Evolutionary conservation across 331 rosid species (phyloP), one percentile per base, ranked within the genome.

Genomic region (Quercus lobata): DNA sequence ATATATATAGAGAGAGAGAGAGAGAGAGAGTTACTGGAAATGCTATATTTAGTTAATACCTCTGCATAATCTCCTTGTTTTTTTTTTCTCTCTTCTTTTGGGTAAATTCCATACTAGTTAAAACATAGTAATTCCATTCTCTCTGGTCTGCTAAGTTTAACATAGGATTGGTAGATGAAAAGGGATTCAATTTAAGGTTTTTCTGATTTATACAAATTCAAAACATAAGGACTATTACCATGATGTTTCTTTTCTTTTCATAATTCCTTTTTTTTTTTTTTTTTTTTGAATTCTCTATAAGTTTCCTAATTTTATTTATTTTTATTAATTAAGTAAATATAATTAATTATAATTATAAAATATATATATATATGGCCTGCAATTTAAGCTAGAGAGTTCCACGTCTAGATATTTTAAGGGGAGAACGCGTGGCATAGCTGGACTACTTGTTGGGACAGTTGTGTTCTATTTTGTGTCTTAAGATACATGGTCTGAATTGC

Each of bases 371-470:
- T 46, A 12, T 32, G 14, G 46, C 71, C 71, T 16, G 46, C 71
- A 29, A 30, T 15, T 65, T 6, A 32, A 32, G 8, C 46, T 8
- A 41, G 12, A 30, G 54, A 10, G 54, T 49, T 12, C 54, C 54
- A 49, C 54, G 18, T 49, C 17, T 14, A 49, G 54, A 49, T 49
- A 14, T 12, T 14, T 12, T 4, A 14, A 49, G 54, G 17, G 4
- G 54, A 1, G 54, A 16, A 30, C 71, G 24, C 46, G 46, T 65
- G 71, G 71, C 44, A 14, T 65, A 37, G 71, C 34, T 37, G 76
- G 76, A 41, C 25, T 75, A 37, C 76, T 57, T n/a, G 41, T 32
- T 57, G 72, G 60, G 34, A 70, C 80, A 70, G 80, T 69, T 81
- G 79, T 55, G 49, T 53, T 12, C 10, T 41, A 2, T 14, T 41